Evolutionary conservation across 768 basidiomycete species (phyloP), one percentile per base, ranked within the genome.

Genomic region (Phlebiopsis gigantea): DNA sequence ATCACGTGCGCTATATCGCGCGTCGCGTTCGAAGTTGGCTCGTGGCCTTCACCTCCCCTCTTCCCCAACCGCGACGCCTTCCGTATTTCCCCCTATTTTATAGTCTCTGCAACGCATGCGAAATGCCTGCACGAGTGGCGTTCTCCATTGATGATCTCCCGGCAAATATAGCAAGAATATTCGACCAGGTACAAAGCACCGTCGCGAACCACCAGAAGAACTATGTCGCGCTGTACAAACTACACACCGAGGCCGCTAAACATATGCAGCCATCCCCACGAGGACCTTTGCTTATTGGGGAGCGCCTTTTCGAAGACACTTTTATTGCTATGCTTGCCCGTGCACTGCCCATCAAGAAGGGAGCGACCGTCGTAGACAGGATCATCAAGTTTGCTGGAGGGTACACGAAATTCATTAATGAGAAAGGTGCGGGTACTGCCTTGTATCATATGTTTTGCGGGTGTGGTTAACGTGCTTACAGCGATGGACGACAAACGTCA

Each of bases 161-260:
- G 10, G 58, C 62, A 1, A 65, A 68, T 14, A 63, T 90, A 19
- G 79, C 82, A 19, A 82, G 79, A 30, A 89, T 93, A 44, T 90
- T 95, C 59, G 83, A 88, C 26, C 89, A 96, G 71, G 88, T 78
- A 0, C 91, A 94, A 68, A 73, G 68, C 6, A 82, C 87, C 0
- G 70, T 77, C 14, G 84, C 89, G 8, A 93, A 91, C 68, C 94
- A 98, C 70, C 84, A 87, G 59, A 97, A 97, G 77, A 96, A 97
- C 71, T 75, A 86, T 50, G 85, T 92, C 42, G 83, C 84, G 0
- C 79, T 97, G 2, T 77, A 90, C 75, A 92, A 92, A 68, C 71
- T 95, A 42, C 92, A 95, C 56, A 55, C 71, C 4, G 78, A 87
- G 53, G 86, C 85, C 9, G 82, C 85, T 0, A 63, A 72, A 14